Percentiles rank a stretch among this genome's conserved stretches.
Conservation (phyloP, 345 rosid species). For the Excoecaria cochinchinensis region DNA sequence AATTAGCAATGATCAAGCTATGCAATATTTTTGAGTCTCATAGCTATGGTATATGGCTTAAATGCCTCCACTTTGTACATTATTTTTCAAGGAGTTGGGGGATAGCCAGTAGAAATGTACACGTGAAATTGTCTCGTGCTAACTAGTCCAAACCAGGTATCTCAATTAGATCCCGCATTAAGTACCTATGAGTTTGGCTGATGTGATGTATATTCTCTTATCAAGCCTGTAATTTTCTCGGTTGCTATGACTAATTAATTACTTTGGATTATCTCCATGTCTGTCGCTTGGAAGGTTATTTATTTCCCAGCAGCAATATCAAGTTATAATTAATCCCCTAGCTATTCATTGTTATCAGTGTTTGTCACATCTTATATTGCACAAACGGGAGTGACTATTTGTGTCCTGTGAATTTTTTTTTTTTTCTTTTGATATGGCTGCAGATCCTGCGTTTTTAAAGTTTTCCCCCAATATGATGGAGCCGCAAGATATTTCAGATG, state of each 20-base stretch:
- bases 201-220: neutral
- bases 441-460: constrained; percentile 69
- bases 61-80: neutral
- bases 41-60: neutral
- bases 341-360: neutral
- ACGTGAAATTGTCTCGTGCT: too few species aligned
- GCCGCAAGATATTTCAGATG: constrained; percentile 28
- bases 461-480: constrained; percentile 34
- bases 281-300: neutral
- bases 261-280: neutral
- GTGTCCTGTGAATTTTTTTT: neutral
- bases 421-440: too few species aligned
- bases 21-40: neutral
- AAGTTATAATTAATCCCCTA: neutral
- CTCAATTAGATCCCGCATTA: neutral
- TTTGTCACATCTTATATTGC: neutral
- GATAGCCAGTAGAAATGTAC: neutral
- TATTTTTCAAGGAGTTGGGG: neutral
- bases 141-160: neutral
- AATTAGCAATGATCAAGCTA: neutral
- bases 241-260: neutral
- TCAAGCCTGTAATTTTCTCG: neutral
- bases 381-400: neutral
- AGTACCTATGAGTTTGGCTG: neutral
- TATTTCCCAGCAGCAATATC: neutral